phyloP scores from a whole-genome alignment of 2,329 filamentous ascomycete genomes.

The Biscogniauxia mediterranea region DNA sequence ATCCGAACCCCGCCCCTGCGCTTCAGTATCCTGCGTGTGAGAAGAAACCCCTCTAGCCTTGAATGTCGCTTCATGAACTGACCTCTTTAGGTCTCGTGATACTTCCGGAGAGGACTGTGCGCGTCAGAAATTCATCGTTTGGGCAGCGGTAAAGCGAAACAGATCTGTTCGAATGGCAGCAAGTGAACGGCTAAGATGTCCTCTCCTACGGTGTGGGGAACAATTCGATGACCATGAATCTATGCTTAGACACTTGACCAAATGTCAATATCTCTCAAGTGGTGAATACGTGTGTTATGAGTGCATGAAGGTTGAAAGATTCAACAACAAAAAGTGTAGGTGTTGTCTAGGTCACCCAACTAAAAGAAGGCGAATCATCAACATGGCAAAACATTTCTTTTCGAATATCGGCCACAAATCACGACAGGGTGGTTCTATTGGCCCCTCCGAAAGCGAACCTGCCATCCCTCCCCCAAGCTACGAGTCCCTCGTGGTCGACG shows the following conservation, averaged over 20 bases:
- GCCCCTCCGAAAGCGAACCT: constrained; percentile 33
- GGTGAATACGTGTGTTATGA: constrained; percentile 58
- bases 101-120: constrained; percentile 49
- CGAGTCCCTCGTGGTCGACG: constrained; percentile 39
- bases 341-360: constrained; percentile 50
- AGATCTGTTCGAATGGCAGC: constrained; percentile 45
- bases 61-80: constrained; percentile 14
- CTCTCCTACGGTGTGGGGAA: constrained; percentile 49
- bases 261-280: constrained; percentile 45
- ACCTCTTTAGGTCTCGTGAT: constrained; percentile 41
- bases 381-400: constrained; percentile 54
- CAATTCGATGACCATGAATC: constrained; percentile 50
- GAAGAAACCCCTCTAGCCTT: constrained; percentile 19
- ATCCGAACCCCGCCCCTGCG: constrained; percentile 22
- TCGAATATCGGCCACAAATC: constrained; percentile 50
- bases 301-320: constrained; percentile 50
- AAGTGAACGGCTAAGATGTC: constrained; percentile 50
- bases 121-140: constrained; percentile 54
- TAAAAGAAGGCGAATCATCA: constrained; percentile 50
- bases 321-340: constrained; percentile 51
- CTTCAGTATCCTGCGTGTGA: constrained; percentile 31
- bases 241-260: constrained; percentile 53
- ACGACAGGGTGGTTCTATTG: constrained; percentile 34
- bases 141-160: constrained; percentile 56
- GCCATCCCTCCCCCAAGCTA: constrained; percentile 45